These are phyloP conservation scores for Zygnema circumcarinatum DNA, from an alignment of 139 green algal species.

Conservation along the genomic window DNA sequence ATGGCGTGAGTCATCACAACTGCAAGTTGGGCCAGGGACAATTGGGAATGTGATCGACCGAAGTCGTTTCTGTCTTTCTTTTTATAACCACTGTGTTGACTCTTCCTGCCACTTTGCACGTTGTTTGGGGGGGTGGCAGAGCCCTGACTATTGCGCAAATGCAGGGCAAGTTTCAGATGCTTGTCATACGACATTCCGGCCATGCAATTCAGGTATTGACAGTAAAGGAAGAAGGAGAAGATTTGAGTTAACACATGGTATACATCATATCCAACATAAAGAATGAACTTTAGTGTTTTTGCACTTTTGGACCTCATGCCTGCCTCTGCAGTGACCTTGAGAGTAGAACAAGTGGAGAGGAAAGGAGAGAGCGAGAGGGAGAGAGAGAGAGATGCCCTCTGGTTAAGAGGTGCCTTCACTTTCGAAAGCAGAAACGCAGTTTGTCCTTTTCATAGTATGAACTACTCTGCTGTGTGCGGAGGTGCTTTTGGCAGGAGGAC, in stretches of 20 bases:
- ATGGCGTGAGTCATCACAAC: too few species aligned
- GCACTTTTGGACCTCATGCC: neutral
- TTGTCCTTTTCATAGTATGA: neutral
- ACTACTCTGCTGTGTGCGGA: too few species aligned
- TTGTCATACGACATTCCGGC: conserved; percentile 84
- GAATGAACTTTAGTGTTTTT: neutral
- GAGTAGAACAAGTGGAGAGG: too few species aligned
- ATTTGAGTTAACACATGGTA: neutral
- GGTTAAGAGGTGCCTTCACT: neutral
- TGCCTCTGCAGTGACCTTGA: too few species aligned
- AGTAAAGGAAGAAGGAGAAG: neutral
- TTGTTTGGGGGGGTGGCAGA: too few species aligned
- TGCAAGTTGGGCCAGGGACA: too few species aligned
- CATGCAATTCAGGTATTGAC: conserved; percentile 79
- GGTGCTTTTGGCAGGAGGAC: conserved; percentile 77
- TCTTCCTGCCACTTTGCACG: too few species aligned
- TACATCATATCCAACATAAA: neutral
- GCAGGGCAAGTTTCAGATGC: conserved; percentile 95
- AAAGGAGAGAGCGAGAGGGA: too few species aligned
- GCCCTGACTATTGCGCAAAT: conserved; percentile 70
- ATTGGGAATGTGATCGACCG: too few species aligned
- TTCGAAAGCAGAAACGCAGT: neutral
- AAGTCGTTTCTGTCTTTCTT: too few species aligned
- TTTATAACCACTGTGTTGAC: too few species aligned
- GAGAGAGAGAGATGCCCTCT: neutral